These are phyloP conservation scores for Curvularia hawaiiensis DNA, from an alignment of 2,329 filamentous ascomycete genomes.

Conservation along the genomic window DNA sequence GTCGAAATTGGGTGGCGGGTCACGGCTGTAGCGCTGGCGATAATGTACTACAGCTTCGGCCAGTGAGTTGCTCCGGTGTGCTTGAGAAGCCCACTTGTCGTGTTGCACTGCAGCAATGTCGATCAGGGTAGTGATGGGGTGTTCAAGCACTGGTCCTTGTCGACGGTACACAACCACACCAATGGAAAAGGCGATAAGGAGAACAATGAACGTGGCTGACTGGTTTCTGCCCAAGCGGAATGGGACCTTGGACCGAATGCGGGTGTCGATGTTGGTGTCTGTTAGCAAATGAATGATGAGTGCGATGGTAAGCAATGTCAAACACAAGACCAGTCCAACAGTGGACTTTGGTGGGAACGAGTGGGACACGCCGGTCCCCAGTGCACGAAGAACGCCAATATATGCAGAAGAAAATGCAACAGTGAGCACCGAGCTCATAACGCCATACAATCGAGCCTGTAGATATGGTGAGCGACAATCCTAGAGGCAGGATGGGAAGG, in stretches of 20 bases:
- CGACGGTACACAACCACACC: slow-evolving; percentile 44
- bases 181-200: slow-evolving; percentile 48
- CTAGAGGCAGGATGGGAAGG: background rate
- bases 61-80: slow-evolving; percentile 55
- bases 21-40: slow-evolving; percentile 56
- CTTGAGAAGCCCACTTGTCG: slow-evolving; percentile 55
- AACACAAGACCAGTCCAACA: slow-evolving; percentile 34
- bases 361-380: slow-evolving; percentile 40
- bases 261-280: slow-evolving; percentile 37
- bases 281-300: slow-evolving; percentile 39
- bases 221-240: slow-evolving; percentile 42
- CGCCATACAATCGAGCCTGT: slow-evolving; percentile 42
- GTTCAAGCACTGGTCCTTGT: slow-evolving; percentile 51
- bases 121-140: slow-evolving; percentile 63
- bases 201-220: slow-evolving; percentile 41
- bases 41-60: slow-evolving; percentile 59
- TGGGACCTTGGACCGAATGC: slow-evolving; percentile 35
- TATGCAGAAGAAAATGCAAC: slow-evolving; percentile 44
- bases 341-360: slow-evolving; percentile 44
- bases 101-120: slow-evolving; percentile 56
- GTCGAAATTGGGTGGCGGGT: slow-evolving; percentile 65
- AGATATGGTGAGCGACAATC: slow-evolving; percentile 16
- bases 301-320: slow-evolving; percentile 39
- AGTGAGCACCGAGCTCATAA: slow-evolving; percentile 43
- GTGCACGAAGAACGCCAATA: slow-evolving; percentile 39